Base-by-base conservation (phyloP, 495 filamentous ascomycete genomes). In the Aspergillus haitiensis region DNA sequence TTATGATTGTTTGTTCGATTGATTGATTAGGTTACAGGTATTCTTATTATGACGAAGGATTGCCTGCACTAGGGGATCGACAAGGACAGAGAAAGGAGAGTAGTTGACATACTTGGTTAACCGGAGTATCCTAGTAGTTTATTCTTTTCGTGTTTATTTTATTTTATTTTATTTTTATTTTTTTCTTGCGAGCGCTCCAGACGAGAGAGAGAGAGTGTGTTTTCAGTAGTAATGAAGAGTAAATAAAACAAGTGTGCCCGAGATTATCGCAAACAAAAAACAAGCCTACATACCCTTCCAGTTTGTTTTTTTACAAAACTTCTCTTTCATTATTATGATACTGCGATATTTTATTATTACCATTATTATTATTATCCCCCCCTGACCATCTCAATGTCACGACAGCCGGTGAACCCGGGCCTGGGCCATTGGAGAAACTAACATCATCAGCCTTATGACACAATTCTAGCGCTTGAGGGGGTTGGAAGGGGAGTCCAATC, bases 361-460 rank as follows among this genome's bases (percentile, higher is more conserved):
- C 9, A n/a, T 10, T 18, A 47, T 18, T 47, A 18, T 18, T 18
- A 47, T 18, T 21, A 40, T 40, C 37, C 13, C 7, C 44, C 15
- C 12, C 6, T 8, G 16, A 21, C n/a, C 9, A 15, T 47, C 13
- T 11, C 13, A 8, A 7, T 34, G 21, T 51, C 21, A 51, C 48
- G 12, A 18, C 48, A 51, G 48, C 21, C 5, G 48, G 48, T 11
- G 6, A 47, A 16, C 44, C 27, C n/a, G 27, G 44, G 6, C 15
- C 10, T 51, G 18, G 45, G 5, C n/a, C 45, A 51, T 33, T 51
- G 10, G 10, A 7, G 48, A 33, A 31, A 34, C 34, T 33, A 31
- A 13, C 21, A 32, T 51, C 48, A 51, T 51, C 48, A 51, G 48
- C 48, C 48, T 51, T 51, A 51, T 51, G 48, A 34, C 12, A 51